Base-by-base conservation (phyloP, 495 filamentous ascomycete genomes). In the Tuber calosporum region DNA sequence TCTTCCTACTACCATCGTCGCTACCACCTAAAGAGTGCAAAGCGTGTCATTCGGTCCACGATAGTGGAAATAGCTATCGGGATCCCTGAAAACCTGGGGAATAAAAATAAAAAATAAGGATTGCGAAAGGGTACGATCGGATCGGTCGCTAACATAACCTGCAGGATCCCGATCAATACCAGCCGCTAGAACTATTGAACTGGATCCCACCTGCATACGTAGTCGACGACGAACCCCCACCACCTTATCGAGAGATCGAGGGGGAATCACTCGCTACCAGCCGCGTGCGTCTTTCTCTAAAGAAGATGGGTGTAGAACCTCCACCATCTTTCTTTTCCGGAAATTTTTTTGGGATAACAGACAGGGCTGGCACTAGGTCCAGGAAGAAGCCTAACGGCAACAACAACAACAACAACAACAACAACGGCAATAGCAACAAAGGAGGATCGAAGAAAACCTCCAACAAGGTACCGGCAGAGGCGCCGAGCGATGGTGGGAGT, bases 191-290 rank as follows among this genome's bases (percentile, higher is more conserved):
- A 1, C 41, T 73, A 37, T 43, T 43, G 22, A 69, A 43, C 41
- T 75, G 74, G 40, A 15, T 30, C 38, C 58, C 68, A 7, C 76
- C 76, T 22, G 34, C 62, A 40, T 78, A 78, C 42, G 69, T 40
- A 53, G 70, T 45, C 38, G 76, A 76, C 40, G 69, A 73, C 26
- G 30, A 26, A 30, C 53, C 53, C 38, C 76, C 75, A 43, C 76
- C 76, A 26, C 75, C 74, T n/a, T 78, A 78, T 66, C 68, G 34
- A 36, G 70, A 77, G 70, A 70, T 43, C 20, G 69, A 77, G 43
- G 75, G 77, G 43, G 58, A 66, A 22, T 67, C 45, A 42, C 75
- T 78, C 48, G 76, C 74, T 43, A 72, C 72, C 39, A 71, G 70
- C n/a, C 68, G 48, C 66, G 66, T 74, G 17, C 22, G 41, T 43